Evolutionary conservation across 345 rosid genomes (phyloP).

Genomic region (Ceriops zippeliana): DNA sequence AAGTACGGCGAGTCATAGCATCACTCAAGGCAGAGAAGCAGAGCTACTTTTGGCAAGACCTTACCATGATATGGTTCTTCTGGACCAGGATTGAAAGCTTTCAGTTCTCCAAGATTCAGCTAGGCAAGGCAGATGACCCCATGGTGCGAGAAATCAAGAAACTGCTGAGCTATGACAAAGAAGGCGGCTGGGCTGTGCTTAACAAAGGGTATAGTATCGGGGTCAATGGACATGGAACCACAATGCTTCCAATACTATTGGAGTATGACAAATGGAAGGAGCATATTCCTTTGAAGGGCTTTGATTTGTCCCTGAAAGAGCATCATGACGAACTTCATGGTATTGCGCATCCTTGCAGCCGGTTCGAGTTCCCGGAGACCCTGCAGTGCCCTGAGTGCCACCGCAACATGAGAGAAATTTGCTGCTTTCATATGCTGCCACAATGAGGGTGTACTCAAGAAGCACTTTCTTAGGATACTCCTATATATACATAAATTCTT

Average conservation of each 20-base stretch:
- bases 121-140: constrained; percentile 18
- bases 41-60: constrained; percentile 32
- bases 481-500: too few species aligned
- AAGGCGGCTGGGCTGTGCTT: constrained; percentile 23
- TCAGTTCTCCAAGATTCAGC: constrained; percentile 26
- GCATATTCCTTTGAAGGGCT: constrained; percentile 12
- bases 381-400: constrained; percentile 21
- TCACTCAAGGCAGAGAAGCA: constrained; percentile 24
- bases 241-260: constrained; percentile 2
- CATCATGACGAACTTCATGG: constrained; percentile 10
- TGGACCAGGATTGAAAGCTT: constrained; percentile 29
- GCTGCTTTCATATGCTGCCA: constrained; percentile 22
- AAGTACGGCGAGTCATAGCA: constrained; percentile 25
- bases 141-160: constrained; percentile 25
- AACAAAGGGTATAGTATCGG: constrained; percentile 15
- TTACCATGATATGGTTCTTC: constrained; percentile 33
- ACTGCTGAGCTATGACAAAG: constrained; percentile 20
- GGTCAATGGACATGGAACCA: constrained; percentile 16
- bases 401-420: constrained; percentile 21
- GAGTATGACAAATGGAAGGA: constrained; percentile 20
- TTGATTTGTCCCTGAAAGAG: constrained; percentile 19
- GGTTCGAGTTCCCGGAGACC: constrained; percentile 21
- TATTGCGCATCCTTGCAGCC: constrained; percentile 20
- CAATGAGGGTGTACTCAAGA: constrained; percentile 2
- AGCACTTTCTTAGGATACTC: background rate